Evolutionary conservation across 2,329 filamentous ascomycete species (phyloP), one percentile per base, ranked within the genome.

Genomic region (Colletotrichum trifolii): DNA sequence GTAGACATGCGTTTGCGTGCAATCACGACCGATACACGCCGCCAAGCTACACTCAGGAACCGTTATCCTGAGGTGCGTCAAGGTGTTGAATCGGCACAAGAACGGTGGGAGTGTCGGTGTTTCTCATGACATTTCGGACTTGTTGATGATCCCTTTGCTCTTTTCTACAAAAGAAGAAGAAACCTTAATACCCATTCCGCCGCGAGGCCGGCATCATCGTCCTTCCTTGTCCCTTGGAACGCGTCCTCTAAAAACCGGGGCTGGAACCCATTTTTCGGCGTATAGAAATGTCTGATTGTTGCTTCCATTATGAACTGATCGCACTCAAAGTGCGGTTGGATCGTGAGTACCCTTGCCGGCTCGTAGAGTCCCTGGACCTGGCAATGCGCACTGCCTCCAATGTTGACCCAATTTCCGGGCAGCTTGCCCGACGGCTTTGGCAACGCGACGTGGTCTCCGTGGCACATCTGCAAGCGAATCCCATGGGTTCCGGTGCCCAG

Each of bases 251-350:
- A 3, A 4, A 60, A 60, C 36, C 43, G 54, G 13, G 42, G 35
- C 8, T 54, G 53, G 40, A 64, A 64, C 2, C 54, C 55, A 54
- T 60, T 64, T 12, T 42, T 54, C 0, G 60, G 60, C 35, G 60
- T 60, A 33, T 60, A 64, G 25, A 59, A 64, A 33, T 64, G 36
- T 43, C 49, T 59, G 13, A 64, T 64, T 8, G 60, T 70, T 56
- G 77, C 74, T 1, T 75, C 73, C 67, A 82, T 80, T 58, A 79
- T 79, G 12, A 76, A 72, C 17, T 72, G 70, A 2, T 75, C 78
- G 64, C 81, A 83, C 58, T 84, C 82, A 6, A 82, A 82, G 56
- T 84, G 82, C n/a, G 80, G 82, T 59, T 84, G 82, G 1, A 84
- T 75, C 2, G 78, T 78, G 33, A 83, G 71, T 50, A 81, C 73